Evolutionary conservation across 1,284 basidiomycete genomes (phyloP).

Genomic region (Testicularia cyperi): DNA sequence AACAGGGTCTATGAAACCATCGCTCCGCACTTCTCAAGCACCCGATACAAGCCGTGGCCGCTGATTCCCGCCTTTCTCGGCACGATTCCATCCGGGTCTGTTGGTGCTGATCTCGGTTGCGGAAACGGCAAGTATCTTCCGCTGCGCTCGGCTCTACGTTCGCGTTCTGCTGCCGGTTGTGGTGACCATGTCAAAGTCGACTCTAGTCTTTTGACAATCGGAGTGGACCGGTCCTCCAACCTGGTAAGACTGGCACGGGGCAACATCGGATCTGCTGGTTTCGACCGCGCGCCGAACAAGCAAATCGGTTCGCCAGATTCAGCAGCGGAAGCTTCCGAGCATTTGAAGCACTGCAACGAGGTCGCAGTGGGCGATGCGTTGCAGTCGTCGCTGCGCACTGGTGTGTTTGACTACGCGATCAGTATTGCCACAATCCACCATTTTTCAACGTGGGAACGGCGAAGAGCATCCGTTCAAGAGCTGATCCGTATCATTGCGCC

Average conservation of each 20-base stretch:
- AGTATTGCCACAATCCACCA: constrained; percentile 60
- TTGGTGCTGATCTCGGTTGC: constrained; percentile 91
- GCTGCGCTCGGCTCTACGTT: constrained; percentile 32
- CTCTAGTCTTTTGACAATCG: constrained; percentile 42
- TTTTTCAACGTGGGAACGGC: constrained; percentile 49
- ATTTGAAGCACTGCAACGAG: no score
- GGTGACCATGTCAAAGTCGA: no score
- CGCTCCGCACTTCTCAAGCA: constrained; percentile 86
- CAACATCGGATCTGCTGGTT: no score
- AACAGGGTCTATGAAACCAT: constrained; percentile 79
- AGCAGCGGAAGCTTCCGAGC: background rate
- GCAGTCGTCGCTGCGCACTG: constrained; percentile 33
- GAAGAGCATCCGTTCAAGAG: constrained; percentile 47
- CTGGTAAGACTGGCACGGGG: constrained; percentile 41
- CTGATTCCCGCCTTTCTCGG: constrained; percentile 80
- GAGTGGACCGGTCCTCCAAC: constrained; percentile 74
- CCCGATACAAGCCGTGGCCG: constrained; percentile 97
- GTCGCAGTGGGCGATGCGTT: constrained; percentile 56
- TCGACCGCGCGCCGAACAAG: no score
- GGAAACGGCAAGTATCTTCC: constrained; percentile 94
- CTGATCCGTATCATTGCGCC: constrained; percentile 43
- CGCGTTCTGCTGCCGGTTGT: background rate
- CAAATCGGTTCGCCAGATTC: constrained; percentile 12
- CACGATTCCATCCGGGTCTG: constrained; percentile 72
- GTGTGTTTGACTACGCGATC: constrained; percentile 52